phyloP scores from a whole-genome alignment of 768 basidiomycete species.

The Roridomyces roridus region DNA sequence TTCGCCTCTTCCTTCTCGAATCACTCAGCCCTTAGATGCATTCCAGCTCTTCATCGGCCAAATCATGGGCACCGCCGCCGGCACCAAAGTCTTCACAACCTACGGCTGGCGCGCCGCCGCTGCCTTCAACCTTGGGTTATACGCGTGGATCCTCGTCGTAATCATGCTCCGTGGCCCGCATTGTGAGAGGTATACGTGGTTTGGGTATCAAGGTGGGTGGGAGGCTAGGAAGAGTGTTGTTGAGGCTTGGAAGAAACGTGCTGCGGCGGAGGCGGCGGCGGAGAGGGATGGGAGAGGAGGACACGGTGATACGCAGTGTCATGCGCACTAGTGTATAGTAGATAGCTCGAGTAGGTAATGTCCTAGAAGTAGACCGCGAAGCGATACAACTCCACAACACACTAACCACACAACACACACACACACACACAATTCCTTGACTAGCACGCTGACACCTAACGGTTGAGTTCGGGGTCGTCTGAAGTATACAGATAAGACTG shows the following conservation, averaged over 20 bases:
- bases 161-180: conserved; percentile 77
- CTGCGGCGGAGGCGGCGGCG: neutral
- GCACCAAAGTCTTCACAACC: conserved; percentile 70
- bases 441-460: too few relatives aligned
- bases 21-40: neutral
- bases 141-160: conserved; percentile 59
- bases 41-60: conserved; percentile 74
- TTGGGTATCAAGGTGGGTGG: conserved; percentile 67
- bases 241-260: conserved; percentile 13
- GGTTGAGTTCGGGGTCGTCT: too few relatives aligned
- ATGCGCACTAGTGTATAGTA: too few relatives aligned
- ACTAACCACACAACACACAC: too few relatives aligned
- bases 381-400: too few relatives aligned
- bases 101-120: conserved; percentile 77
- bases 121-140: conserved; percentile 62
- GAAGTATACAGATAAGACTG: too few relatives aligned
- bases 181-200: conserved; percentile 58
- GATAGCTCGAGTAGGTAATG: too few relatives aligned
- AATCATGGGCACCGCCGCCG: conserved; percentile 81
- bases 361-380: too few relatives aligned
- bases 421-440: too few relatives aligned
- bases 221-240: conserved; percentile 48
- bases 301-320: too few relatives aligned
- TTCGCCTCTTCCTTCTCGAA: conserved; percentile 3
- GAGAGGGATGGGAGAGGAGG: neutral